Base-by-base conservation (phyloP, 257 asterid genomes). In the Salvia miltiorrhiza region DNA sequence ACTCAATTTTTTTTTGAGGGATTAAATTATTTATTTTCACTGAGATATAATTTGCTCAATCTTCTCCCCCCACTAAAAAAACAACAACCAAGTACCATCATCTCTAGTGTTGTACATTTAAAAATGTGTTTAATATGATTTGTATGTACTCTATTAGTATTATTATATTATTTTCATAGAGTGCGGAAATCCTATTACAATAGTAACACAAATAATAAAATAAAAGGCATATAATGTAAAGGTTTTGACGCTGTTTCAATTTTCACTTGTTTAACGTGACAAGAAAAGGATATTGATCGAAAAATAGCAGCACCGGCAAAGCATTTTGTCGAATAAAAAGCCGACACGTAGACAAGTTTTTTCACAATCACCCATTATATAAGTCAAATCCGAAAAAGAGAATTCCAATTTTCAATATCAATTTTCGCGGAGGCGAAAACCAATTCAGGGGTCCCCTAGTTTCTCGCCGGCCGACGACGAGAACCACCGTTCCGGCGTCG, bases 401-500 rank as follows among this genome's bases (percentile, higher is more conserved):
- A 16, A 5, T 1, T 35, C 40, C 20, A 7, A 8, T 65, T 44
- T 30, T 7, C 16, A 37, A 5, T 60, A 59, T 1, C 30, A 50
- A 16, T 11, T 45, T 52, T 41, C 8, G 44, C 17, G 7, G 26
- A n/a, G 71, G 67, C 32, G 49, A 57, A 64, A 55, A 52, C 58
- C 21, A 41, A 8, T 19, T 26, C 35, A 30, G 65, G 64, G 71
- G 65, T 17, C 56, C 65, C 30, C 67, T 45, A 24, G 62, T 66
- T 55, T 9, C 20, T 21, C 28, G 49, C 47, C 24, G 67, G 26
- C 30, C 45, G 70, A 56, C 53, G 66, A 59, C 75, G 63, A 50
- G 45, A 60, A 62, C 37, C 70, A 17, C 72, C 16, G 73, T 39
- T 12, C 45, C 67, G 57, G 70, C 77, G 47, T 54, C 47, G 69